phyloP scores from a whole-genome alignment of 1,139 yeast genomes.

The Starmera stellimalicola region DNA sequence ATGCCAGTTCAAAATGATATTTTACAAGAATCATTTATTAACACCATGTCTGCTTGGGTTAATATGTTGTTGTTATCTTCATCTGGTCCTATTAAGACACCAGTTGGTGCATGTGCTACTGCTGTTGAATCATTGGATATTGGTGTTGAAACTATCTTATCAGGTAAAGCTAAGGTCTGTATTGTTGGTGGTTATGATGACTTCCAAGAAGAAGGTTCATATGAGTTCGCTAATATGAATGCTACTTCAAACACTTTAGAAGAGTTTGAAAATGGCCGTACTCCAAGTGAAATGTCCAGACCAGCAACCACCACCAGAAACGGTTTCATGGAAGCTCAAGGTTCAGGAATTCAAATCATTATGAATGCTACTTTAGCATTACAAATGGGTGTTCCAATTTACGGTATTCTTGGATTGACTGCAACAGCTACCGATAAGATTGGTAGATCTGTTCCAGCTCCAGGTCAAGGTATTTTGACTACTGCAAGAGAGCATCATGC shows the following conservation, averaged over 20 bases:
- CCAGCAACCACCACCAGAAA: conserved; percentile 93
- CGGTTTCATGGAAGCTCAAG: conserved; percentile 99
- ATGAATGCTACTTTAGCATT: conserved; percentile 93
- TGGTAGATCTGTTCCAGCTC: conserved; percentile 99
- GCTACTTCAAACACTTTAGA: conserved; percentile 87
- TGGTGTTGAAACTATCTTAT: conserved; percentile 86
- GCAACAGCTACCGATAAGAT: conserved; percentile 98
- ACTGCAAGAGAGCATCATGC: conserved; percentile 94
- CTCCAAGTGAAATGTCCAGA: conserved; percentile 97
- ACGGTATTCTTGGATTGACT: conserved; percentile 88
- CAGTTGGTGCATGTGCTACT: conserved; percentile 99
- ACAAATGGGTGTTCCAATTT: conserved; percentile 98
- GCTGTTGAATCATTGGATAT: conserved; percentile 95
- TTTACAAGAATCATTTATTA: conserved; percentile 94
- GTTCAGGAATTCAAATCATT: conserved; percentile 95
- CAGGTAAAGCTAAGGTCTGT: conserved; percentile 93
- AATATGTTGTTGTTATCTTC: conserved; percentile 94
- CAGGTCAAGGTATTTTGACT: conserved; percentile 98
- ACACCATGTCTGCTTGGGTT: conserved; percentile 99
- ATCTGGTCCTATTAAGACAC: conserved; percentile 98
- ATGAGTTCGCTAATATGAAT: conserved; percentile 97
- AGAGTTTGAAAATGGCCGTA: conserved; percentile 92
- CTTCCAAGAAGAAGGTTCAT: conserved; percentile 98
- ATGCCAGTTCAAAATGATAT: conserved; percentile 94
- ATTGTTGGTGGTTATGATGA: conserved; percentile 99